A percentile compares a stretch with the other conserved stretches of the same genome.
Evolutionary conservation across 2,329 filamentous ascomycete species (phyloP).

Genomic region (Fusarium staphyleae): DNA sequence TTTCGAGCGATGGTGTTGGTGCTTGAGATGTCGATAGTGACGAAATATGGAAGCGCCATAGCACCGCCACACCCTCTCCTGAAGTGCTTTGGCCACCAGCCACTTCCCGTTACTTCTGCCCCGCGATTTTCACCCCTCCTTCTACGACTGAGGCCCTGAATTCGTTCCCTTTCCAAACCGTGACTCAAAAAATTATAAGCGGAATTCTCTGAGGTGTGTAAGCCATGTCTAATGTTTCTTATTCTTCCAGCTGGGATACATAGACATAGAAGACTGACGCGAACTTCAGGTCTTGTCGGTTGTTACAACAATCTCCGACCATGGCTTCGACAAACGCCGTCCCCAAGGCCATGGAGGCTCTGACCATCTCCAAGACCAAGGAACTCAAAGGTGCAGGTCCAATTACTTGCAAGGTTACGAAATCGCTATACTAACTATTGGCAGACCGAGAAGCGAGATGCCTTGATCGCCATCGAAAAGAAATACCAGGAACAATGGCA

Average conservation of each 20-base stretch:
- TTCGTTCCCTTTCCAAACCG: conserved; percentile 30
- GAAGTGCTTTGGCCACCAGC: conserved; percentile 27
- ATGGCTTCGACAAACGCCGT: conserved; percentile 54
- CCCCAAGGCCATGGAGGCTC: conserved; percentile 58
- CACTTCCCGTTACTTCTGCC: conserved; percentile 38
- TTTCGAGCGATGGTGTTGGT: conserved; percentile 9
- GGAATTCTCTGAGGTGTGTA: conserved; percentile 36
- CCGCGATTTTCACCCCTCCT: conserved; percentile 50
- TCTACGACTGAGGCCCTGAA: conserved; percentile 19
- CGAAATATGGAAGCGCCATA: conserved; percentile 29
- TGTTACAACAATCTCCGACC: conserved; percentile 40
- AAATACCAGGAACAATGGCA: conserved; percentile 80
- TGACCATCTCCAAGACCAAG: conserved; percentile 65
- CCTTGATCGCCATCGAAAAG: conserved; percentile 83
- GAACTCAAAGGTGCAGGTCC: conserved; percentile 63
- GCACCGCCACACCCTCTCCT: conserved; percentile 32
- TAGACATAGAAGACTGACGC: conserved; percentile 21
- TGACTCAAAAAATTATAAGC: conserved; percentile 46
- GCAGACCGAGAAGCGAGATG: conserved; percentile 86
- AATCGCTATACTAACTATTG: conserved; percentile 24
- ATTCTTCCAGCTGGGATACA: not conserved
- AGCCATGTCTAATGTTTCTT: not conserved
- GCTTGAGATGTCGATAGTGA: conserved; percentile 22
- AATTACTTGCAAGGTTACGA: conserved; percentile 4
- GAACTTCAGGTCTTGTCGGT: conserved; percentile 32